Conservation (phyloP, 2,329 filamentous ascomycete species). For the Scedosporium boydii region DNA sequence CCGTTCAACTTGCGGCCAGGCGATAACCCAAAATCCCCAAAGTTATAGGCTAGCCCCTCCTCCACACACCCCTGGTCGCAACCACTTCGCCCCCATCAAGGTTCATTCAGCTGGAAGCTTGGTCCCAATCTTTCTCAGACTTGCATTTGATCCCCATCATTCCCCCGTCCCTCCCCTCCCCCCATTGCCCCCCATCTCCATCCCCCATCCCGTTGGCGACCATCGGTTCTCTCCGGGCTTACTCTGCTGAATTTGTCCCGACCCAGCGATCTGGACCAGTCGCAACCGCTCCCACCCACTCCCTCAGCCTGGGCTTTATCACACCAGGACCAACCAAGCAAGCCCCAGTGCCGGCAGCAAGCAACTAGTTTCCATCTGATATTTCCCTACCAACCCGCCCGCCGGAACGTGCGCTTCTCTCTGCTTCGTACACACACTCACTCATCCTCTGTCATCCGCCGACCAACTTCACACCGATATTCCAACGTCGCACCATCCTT, state of each 20-base stretch:
- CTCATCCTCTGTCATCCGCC: not conserved
- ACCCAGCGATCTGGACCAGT: conserved; percentile 7
- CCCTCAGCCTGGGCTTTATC: not conserved
- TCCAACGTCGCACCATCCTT: not conserved
- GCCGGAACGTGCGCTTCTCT: not conserved
- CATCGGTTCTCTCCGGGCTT: not conserved
- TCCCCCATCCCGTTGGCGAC: not conserved
- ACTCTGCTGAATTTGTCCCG: conserved; percentile 3
- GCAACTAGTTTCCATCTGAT: not conserved
- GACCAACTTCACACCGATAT: not conserved
- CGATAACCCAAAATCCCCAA: not conserved
- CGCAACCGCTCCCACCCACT: not conserved
- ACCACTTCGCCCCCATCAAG: too few species aligned
- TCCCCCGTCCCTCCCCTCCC: too few species aligned
- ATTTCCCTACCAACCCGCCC: not conserved
- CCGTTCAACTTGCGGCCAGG: not conserved
- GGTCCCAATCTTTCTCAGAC: not conserved
- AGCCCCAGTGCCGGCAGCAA: not conserved
- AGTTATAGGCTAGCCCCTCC: not conserved
- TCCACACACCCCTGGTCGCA: not conserved
- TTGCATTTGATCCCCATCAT: too few species aligned
- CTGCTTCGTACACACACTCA: not conserved
- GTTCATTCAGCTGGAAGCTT: not conserved
- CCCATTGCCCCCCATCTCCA: too few species aligned
- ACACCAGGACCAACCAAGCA: not conserved